Conservation (phyloP, 148 eudicot genomes). For the Nepenthes gracilis region DNA sequence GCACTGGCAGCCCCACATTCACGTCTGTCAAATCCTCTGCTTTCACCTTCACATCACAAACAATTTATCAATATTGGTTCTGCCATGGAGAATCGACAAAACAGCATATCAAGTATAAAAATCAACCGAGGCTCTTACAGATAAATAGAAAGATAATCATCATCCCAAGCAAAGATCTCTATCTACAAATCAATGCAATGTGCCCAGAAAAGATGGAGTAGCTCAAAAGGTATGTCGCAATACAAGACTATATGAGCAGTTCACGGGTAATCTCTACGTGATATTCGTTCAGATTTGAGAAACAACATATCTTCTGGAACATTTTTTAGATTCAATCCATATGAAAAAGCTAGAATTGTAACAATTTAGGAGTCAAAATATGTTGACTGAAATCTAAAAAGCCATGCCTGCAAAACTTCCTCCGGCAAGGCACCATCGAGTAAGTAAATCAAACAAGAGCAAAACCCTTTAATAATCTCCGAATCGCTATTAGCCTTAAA, state of each 20-base stretch:
- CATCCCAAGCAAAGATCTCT: too few relatives aligned
- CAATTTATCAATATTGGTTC: background rate
- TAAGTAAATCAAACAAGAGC: slow-evolving; percentile 62
- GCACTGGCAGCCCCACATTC: slow-evolving; percentile 71
- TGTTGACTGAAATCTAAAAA: background rate
- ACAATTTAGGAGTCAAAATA: background rate
- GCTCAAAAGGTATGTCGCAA: too few relatives aligned
- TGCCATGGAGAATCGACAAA: slow-evolving; percentile 1
- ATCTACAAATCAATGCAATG: too few relatives aligned
- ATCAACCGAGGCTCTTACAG: background rate
- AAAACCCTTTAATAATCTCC: slow-evolving; percentile 79
- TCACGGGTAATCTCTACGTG: too few relatives aligned
- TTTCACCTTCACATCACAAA: slow-evolving; percentile 18
- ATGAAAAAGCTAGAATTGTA: background rate
- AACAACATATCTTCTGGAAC: too few relatives aligned
- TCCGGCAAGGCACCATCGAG: slow-evolving; percentile 51
- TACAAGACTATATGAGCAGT: too few relatives aligned
- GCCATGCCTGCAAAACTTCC: slow-evolving; percentile 39
- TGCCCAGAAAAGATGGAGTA: too few relatives aligned
- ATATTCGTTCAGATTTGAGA: too few relatives aligned
- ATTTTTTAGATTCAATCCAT: background rate
- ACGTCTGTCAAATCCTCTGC: slow-evolving; percentile 68
- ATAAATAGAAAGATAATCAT: too few relatives aligned
- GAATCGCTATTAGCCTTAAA: slow-evolving; percentile 78
- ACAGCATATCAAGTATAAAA: background rate